These are phyloP conservation scores for Paspalum vaginatum DNA, from an alignment of 176 grass and related monocot species.

Conservation along the genomic window DNA sequence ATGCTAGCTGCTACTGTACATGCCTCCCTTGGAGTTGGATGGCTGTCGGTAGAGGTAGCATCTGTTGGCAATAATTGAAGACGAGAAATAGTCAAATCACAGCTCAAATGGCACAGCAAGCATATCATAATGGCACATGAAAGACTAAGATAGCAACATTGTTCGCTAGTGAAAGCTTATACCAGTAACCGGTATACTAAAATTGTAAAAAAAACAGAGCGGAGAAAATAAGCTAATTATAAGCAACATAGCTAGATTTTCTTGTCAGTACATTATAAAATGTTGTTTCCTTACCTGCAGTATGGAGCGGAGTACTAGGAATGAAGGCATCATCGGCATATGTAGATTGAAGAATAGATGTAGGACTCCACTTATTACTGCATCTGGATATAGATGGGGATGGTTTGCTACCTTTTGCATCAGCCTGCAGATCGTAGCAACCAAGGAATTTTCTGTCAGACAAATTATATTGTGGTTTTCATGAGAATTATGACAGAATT, in stretches of 20 bases:
- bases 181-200: background rate
- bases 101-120: background rate
- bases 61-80: conserved; percentile 33
- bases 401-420: conserved; percentile 24
- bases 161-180: background rate
- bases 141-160: background rate
- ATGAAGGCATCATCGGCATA: conserved; percentile 45
- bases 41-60: background rate
- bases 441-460: conserved; percentile 2
- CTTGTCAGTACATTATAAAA: background rate
- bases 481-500: conserved; percentile 14
- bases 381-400: conserved; percentile 37
- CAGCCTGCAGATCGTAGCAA: conserved; percentile 45
- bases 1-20: conserved; percentile 3
- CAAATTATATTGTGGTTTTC: background rate
- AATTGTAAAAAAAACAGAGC: background rate
- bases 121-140: background rate
- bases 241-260: background rate
- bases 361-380: conserved; percentile 25
- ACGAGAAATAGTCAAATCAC: background rate
- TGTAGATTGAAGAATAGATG: conserved; percentile 49
- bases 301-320: conserved; percentile 33
- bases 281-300: conserved; percentile 43
- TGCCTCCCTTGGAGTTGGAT: background rate
- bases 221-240: background rate